Base-by-base conservation (phyloP, 805 yeast genomes). In the Sugiyamaella qingdaonensis region DNA sequence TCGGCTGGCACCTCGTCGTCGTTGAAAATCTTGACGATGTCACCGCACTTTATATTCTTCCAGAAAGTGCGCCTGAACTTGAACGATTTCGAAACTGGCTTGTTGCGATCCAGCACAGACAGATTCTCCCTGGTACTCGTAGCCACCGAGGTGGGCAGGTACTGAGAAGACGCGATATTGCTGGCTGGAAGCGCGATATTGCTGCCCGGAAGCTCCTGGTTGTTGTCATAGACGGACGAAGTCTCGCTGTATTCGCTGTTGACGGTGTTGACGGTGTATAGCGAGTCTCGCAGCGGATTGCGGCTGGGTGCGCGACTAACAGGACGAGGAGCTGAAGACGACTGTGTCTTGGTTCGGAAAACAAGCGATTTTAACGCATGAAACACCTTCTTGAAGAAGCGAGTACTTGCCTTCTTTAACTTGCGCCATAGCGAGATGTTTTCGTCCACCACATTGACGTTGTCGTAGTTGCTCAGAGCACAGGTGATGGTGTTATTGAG, bases 1-100 rank as follows among this genome's bases (percentile, higher is more conserved):
- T 86, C 95, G 34, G 90, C 92, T 1, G 95, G 95, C 14, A 86
- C 77, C 63, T 84, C 87, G 57, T 85, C 88, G 66, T 87, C 84
- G 58, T 81, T 81, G 55, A 81, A 75, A 18, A 86, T 75, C 57
- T 88, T 75, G 36, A 87, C 72, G 52, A 85, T 70, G 65, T 87
- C 92, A 46, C 95, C 95, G 24, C 86, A 92, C 54, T 76, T 76
- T 42, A 86, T 82, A 59, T 80, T 80, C 67, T 86, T 86, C 95
- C 95, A 86, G 56, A 72, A 75, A 49, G 75, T 76, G 33, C 76
- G 76, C 55, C 69, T 70, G 64, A 80, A 80, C 39, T 66, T 63
- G n/a, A 71, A 72, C 1, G 56, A 53, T 29, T 66, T 68, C 13
- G 67, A 49, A 4, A 70, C 67, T 2, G 56, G 54, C 21, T 62